Percentiles rank a stretch among this genome's conserved stretches.
phyloP scores from a whole-genome alignment of 306 rosid species.

The Echinosophora koreensis region DNA sequence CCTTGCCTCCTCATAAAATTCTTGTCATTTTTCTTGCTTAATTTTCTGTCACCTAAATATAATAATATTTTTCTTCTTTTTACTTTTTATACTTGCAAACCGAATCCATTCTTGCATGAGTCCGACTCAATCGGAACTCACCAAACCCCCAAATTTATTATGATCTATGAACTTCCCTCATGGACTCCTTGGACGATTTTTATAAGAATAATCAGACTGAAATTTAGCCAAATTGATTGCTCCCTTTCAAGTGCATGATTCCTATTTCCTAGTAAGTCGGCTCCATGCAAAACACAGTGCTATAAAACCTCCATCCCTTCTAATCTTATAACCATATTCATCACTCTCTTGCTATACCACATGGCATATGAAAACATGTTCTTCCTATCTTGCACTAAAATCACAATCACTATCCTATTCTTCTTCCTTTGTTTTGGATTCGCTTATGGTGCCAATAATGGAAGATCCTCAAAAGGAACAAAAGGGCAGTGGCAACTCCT shows the following conservation, averaged over 20 bases:
- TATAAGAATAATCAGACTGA: slow-evolving; percentile 30
- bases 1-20: too few relatives aligned
- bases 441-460: slow-evolving; percentile 35
- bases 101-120: slow-evolving; percentile 41
- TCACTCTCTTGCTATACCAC: slow-evolving; percentile 39
- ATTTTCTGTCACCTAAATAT: too few relatives aligned
- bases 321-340: neutral
- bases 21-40: too few relatives aligned
- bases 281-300: slow-evolving; percentile 24
- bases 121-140: slow-evolving; percentile 25
- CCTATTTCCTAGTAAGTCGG: slow-evolving; percentile 24
- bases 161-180: slow-evolving; percentile 33
- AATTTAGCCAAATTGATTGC: slow-evolving; percentile 40
- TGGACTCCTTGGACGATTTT: neutral
- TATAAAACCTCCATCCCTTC: slow-evolving; percentile 42
- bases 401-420: slow-evolving; percentile 38
- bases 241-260: slow-evolving; percentile 52
- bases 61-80: too few relatives aligned
- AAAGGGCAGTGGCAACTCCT: slow-evolving; percentile 80
- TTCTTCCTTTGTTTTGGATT: slow-evolving; percentile 36
- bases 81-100: too few relatives aligned
- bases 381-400: slow-evolving; percentile 23
- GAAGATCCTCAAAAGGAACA: slow-evolving; percentile 11
- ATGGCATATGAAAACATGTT: slow-evolving; percentile 11
- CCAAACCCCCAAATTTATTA: neutral